Conservation (phyloP, 805 yeast genomes). For the Peterozyma xylosa region DNA sequence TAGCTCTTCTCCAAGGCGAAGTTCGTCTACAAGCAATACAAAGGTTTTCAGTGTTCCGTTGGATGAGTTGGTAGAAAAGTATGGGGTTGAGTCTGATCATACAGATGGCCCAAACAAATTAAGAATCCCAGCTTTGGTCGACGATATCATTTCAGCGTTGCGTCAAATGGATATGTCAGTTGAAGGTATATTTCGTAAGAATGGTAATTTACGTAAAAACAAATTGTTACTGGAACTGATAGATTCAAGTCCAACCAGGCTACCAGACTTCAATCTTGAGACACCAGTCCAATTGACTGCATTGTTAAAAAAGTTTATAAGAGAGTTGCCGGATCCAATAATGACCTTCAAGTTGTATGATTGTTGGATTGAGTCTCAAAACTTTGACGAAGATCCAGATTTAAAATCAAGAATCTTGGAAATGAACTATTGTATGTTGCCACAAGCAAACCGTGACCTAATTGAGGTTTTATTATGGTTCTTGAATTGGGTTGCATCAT, state of each 20-base stretch:
- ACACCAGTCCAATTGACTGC: slow-evolving; percentile 92
- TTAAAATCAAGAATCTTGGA: slow-evolving; percentile 48
- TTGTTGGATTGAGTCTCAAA: slow-evolving; percentile 69
- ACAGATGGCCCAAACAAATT: slow-evolving; percentile 80
- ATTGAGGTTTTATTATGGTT: slow-evolving; percentile 81
- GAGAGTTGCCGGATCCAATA: slow-evolving; percentile 91
- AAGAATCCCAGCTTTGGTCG: slow-evolving; percentile 77
- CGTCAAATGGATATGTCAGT: slow-evolving; percentile 89
- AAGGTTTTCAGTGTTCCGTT: slow-evolving; percentile 78
- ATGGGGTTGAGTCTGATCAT: slow-evolving; percentile 76
- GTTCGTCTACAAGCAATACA: not conserved
- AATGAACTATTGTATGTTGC: slow-evolving; percentile 68
- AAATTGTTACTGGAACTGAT: slow-evolving; percentile 67
- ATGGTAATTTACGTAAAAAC: slow-evolving; percentile 85
- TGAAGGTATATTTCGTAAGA: slow-evolving; percentile 93
- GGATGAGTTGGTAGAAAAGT: slow-evolving; percentile 54
- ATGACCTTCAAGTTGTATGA: slow-evolving; percentile 70
- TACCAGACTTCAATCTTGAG: slow-evolving; percentile 65
- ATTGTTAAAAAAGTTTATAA: slow-evolving; percentile 76
- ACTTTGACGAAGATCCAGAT: slow-evolving; percentile 30
- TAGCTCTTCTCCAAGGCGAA: not conserved
- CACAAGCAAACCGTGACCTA: slow-evolving; percentile 73
- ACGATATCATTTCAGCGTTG: slow-evolving; percentile 77
- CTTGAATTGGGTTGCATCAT: slow-evolving; percentile 92
- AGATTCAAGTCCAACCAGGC: slow-evolving; percentile 62